Conservation (phyloP, 1,284 basidiomycete genomes). For the Microstroma glucosiphilum region DNA sequence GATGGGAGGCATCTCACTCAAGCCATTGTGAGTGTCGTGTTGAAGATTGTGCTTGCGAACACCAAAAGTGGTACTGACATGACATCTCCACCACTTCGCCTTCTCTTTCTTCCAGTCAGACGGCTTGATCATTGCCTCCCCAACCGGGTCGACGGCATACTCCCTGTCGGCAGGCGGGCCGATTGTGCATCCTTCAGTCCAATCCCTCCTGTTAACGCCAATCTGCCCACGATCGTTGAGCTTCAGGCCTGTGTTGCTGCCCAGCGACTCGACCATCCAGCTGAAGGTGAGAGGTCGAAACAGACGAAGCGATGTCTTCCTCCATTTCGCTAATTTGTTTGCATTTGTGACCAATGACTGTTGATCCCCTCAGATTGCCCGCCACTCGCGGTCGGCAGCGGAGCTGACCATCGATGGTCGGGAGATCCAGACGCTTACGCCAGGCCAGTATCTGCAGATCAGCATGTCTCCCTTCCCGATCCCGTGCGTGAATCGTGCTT, state of each 20-base stretch:
- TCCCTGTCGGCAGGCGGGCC: conserved; percentile 92
- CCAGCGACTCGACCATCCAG: conserved; percentile 70
- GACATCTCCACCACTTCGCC: background rate
- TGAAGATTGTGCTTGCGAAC: background rate
- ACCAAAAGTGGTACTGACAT: background rate
- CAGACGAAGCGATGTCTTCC: too few species aligned
- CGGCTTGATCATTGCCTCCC: conserved; percentile 87
- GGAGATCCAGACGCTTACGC: conserved; percentile 68
- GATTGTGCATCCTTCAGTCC: conserved; percentile 87
- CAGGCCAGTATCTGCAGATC: conserved; percentile 78
- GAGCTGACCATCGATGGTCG: conserved; percentile 90
- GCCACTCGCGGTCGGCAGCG: conserved; percentile 73
- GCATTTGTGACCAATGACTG: too few species aligned
- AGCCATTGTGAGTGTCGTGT: conserved; percentile 68
- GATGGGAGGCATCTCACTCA: conserved; percentile 92
- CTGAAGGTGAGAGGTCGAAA: conserved; percentile 61
- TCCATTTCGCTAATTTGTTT: too few species aligned
- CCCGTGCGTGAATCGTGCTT: conserved; percentile 59
- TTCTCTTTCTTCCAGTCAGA: conserved; percentile 64
- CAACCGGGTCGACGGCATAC: conserved; percentile 94
- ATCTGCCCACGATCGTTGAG: conserved; percentile 89
- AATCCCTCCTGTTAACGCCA: conserved; percentile 82
- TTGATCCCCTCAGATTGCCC: conserved; percentile 65
- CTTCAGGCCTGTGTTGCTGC: conserved; percentile 85
- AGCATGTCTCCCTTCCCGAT: conserved; percentile 81